Conservation (phyloP, 1,139 yeast genomes). For the Candida glucosophila region DNA sequence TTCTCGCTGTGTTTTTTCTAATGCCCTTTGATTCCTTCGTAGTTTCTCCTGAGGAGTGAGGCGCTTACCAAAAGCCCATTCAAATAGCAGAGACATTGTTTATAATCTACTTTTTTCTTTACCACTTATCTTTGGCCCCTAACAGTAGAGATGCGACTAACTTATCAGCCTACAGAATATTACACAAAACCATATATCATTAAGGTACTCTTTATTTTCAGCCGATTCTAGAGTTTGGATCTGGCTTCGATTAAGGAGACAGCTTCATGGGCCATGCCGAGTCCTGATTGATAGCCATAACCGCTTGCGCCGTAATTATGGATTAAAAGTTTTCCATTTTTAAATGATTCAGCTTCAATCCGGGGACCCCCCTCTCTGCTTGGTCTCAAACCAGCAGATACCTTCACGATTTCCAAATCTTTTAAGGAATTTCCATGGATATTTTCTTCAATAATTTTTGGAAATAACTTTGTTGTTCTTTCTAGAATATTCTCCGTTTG, state of each 20-base stretch:
- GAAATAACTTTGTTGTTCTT: slow-evolving; percentile 34
- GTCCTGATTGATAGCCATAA: slow-evolving; percentile 67
- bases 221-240: no score
- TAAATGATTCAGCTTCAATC: slow-evolving; percentile 27
- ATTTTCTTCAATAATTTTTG: slow-evolving; percentile 28
- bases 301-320: slow-evolving; percentile 77
- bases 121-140: no score
- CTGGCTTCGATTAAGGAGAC: no score
- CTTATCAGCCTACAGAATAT: no score
- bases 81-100: slow-evolving; percentile 50
- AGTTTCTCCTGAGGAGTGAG: slow-evolving; percentile 91
- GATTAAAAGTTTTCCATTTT: slow-evolving; percentile 20
- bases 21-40: slow-evolving; percentile 89
- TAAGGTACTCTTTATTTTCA: no score
- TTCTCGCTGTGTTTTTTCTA: slow-evolving; percentile 91
- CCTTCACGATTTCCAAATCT: slow-evolving; percentile 29
- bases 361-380: slow-evolving; percentile 37
- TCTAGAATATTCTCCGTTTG: slow-evolving; percentile 29
- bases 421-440: slow-evolving; percentile 22
- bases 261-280: slow-evolving; percentile 45
- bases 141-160: no score
- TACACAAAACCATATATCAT: no score
- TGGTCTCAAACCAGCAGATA: slow-evolving; percentile 43
- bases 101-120: no score
- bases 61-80: slow-evolving; percentile 94